Evolutionary conservation across 495 filamentous ascomycete genomes (phyloP).

Genomic region (Aspergillus saccharolyticus): DNA sequence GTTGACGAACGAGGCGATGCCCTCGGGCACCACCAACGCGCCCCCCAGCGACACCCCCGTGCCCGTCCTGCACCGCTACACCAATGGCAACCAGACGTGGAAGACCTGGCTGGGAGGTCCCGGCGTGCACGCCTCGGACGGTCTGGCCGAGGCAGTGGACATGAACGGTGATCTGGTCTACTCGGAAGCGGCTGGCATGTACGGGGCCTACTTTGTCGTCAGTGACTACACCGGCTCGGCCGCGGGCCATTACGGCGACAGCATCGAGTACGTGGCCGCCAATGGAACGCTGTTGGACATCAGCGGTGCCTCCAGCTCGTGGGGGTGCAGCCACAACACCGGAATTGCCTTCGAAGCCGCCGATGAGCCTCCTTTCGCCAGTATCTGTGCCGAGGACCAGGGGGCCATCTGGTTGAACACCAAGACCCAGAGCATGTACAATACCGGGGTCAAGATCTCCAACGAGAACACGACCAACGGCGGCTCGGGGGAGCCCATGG

Average conservation of each 20-base stretch:
- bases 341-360: slow-evolving; percentile 53
- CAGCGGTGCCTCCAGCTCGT: slow-evolving; percentile 40
- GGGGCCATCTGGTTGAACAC: slow-evolving; percentile 57
- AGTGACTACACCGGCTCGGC: slow-evolving; percentile 48
- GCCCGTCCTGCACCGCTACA: slow-evolving; percentile 44
- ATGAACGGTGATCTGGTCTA: slow-evolving; percentile 53
- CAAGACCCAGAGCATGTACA: slow-evolving; percentile 45
- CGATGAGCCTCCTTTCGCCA: slow-evolving; percentile 44
- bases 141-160: slow-evolving; percentile 43
- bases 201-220: slow-evolving; percentile 53
- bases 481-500: slow-evolving; percentile 48
- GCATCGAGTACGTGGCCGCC: slow-evolving; percentile 46
- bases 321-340: slow-evolving; percentile 56
- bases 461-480: slow-evolving; percentile 55
- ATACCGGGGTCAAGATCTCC: slow-evolving; percentile 46
- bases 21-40: slow-evolving; percentile 40
- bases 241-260: slow-evolving; percentile 50
- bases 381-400: slow-evolving; percentile 52
- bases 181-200: slow-evolving; percentile 43
- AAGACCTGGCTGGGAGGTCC: slow-evolving; percentile 49
- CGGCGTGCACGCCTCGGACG: slow-evolving; percentile 37
- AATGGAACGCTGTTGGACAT: slow-evolving; percentile 40
- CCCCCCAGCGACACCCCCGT: slow-evolving; percentile 43
- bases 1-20: slow-evolving; percentile 45
- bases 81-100: slow-evolving; percentile 43